A percentile compares a stretch with the other conserved stretches of the same genome.
Evolutionary conservation across 2,329 filamentous ascomycete genomes (phyloP).

Genomic region (Diplodia scrobiculata): DNA sequence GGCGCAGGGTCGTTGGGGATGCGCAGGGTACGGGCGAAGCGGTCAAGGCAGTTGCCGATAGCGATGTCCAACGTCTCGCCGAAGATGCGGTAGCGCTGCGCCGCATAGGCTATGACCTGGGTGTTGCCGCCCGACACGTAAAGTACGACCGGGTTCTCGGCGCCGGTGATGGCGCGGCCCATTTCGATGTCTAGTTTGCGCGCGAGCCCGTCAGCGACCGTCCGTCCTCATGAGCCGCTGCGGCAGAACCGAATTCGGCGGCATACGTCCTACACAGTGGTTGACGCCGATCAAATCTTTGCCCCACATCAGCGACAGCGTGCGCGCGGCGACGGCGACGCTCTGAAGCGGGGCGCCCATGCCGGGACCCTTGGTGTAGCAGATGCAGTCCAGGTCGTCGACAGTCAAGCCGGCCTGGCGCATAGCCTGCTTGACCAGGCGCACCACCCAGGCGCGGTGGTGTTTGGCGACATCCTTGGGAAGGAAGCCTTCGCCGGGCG

Average conservation of each 20-base stretch:
- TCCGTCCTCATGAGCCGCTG: neutral
- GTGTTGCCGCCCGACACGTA: slow-evolving; percentile 97
- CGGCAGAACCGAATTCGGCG: too few species aligned
- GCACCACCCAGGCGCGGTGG: slow-evolving; percentile 82
- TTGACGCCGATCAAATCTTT: slow-evolving; percentile 93
- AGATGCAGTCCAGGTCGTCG: slow-evolving; percentile 81
- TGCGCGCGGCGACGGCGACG: slow-evolving; percentile 82
- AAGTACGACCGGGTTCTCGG: slow-evolving; percentile 86
- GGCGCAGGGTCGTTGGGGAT: slow-evolving; percentile 96
- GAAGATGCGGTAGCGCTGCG: slow-evolving; percentile 94
- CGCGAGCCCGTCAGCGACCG: neutral
- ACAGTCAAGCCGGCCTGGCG: slow-evolving; percentile 59
- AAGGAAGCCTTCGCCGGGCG: slow-evolving; percentile 89
- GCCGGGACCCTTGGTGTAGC: slow-evolving; percentile 91
- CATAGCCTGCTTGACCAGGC: slow-evolving; percentile 78
- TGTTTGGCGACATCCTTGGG: slow-evolving; percentile 95
- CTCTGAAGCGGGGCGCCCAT: slow-evolving; percentile 93
- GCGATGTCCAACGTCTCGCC: slow-evolving; percentile 97
- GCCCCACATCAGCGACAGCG: slow-evolving; percentile 78
- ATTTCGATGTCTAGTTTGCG: slow-evolving; percentile 77
- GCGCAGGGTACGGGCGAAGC: slow-evolving; percentile 85
- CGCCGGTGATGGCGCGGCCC: slow-evolving; percentile 89
- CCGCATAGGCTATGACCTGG: slow-evolving; percentile 95
- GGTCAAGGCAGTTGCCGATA: slow-evolving; percentile 94
- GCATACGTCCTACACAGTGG: slow-evolving; percentile 84